Evolutionary conservation across 306 rosid species (phyloP), one percentile per base, ranked within the genome.

Genomic region (Prunus mongolica): DNA sequence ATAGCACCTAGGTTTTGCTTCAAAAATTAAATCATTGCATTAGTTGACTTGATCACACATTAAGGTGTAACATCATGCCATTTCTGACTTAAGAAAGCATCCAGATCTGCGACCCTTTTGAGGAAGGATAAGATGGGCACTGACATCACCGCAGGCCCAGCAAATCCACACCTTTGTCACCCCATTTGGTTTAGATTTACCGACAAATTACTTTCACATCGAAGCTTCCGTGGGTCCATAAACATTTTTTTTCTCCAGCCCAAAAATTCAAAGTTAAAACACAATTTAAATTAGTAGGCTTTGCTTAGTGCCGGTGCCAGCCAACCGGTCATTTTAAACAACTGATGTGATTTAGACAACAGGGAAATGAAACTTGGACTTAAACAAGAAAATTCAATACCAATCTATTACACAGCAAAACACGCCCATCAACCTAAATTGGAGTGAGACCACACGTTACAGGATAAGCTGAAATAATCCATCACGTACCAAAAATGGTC

Each of bases 71-170:
- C 81, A 86, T 74, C 79, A 79, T 86, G 75, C 56, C 83, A 76
- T 79, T 57, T 71, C 79, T 72, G 92, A 86, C 81, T 46, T 68
- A 54, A 71, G 57, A 83, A 78, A 75, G 27, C 79, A 62, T 79
- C 85, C 84, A 86, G 68, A 83, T 78, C 84, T 72, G 79, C 76
- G 72, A 74, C 73, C 80, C 72, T 78, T 88, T 87, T 66, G 74
- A 84, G 75, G 77, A 75, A 51, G 61, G 76, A 79, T 72, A 76
- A 74, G 85, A 72, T 82, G 80, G 76, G 76, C 62, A 69, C 72
- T 79, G 84, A 82, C 89, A 86, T 78, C 77, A 54, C 41, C 57
- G 6, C 76, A 77, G 62, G 66, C 73, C 77, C 46, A 78, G 45
- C 61, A 28, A 69, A 74, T 64, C 15, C 81, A 83, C 73, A 62